Evolutionary conservation across 768 basidiomycete genomes (phyloP).

Genomic region (Termitomyces sp.): DNA sequence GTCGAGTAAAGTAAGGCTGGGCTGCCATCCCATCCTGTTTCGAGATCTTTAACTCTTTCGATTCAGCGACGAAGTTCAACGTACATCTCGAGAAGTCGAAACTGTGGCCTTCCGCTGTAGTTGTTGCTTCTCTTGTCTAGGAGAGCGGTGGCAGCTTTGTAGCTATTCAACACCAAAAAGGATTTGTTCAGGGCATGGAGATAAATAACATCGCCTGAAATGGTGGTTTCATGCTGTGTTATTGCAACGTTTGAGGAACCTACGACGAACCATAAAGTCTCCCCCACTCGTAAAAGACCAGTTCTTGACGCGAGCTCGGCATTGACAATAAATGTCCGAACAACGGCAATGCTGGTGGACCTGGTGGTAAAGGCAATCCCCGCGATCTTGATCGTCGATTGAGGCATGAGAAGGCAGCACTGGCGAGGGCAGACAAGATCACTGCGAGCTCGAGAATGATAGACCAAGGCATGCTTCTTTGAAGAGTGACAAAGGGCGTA

Average conservation of each 20-base stretch:
- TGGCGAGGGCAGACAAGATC: not conserved
- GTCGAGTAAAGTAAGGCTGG: not conserved
- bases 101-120: conserved; percentile 11
- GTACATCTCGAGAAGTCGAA: conserved; percentile 6
- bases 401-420: not conserved
- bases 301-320: not conserved
- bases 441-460: not conserved
- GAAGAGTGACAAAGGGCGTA: not conserved
- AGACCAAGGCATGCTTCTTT: not conserved
- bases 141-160: conserved; percentile 6
- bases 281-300: not conserved
- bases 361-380: not conserved
- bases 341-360: not conserved
- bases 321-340: not conserved
- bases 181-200: not conserved
- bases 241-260: not conserved
- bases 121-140: conserved; percentile 7
- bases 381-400: not conserved
- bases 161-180: conserved; percentile 6
- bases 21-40: conserved; percentile 1
- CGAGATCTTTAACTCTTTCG: not conserved
- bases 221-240: not conserved
- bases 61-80: not conserved
- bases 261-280: not conserved
- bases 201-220: conserved; percentile 7